Evolutionary conservation across 495 filamentous ascomycete genomes (phyloP).

Genomic region (Durotheca rogersii): DNA sequence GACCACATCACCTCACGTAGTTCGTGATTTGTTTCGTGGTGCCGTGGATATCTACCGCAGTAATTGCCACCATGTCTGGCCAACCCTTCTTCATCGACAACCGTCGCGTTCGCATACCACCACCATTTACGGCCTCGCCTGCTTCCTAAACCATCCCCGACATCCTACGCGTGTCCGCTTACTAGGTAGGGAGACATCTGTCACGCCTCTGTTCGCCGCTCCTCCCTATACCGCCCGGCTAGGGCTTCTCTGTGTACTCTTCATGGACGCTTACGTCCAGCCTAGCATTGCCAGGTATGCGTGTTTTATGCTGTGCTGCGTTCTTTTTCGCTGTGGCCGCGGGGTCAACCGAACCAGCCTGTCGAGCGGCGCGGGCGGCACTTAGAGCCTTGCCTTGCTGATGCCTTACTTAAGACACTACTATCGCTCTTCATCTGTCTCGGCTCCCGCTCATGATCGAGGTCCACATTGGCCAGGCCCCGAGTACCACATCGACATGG

Average conservation of each 20-base stretch:
- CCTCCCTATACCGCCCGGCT: too few species aligned
- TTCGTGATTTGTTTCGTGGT: conserved; percentile 18
- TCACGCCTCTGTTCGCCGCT: conserved; percentile 11
- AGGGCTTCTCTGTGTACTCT: conserved; percentile 5
- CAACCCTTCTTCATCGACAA: conserved; percentile 9
- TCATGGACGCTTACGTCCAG: conserved; percentile 30
- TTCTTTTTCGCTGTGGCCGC: conserved; percentile 6
- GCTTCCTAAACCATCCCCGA: too few species aligned
- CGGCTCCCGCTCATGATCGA: conserved; percentile 30
- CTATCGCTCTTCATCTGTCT: conserved; percentile 23
- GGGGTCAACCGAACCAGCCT: conserved; percentile 9
- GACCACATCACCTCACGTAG: conserved; percentile 23
- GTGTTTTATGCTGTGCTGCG: conserved; percentile 26
- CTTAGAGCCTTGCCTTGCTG: conserved; percentile 9
- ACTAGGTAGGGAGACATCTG: too few species aligned
- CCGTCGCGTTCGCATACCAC: conserved; percentile 19
- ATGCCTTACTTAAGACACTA: conserved; percentile 27
- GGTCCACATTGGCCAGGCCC: conserved; percentile 13
- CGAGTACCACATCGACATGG: conserved; percentile 32
- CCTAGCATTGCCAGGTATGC: conserved; percentile 28
- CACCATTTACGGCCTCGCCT: conserved; percentile 14
- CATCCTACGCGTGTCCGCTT: too few species aligned
- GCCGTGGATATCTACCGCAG: conserved; percentile 23
- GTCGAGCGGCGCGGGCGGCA: conserved; percentile 18
- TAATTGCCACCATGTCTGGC: conserved; percentile 12